Evolutionary conservation across 1,284 basidiomycete genomes (phyloP), one percentile per base, ranked within the genome.

Genomic region (Ustilago vetiveriae): DNA sequence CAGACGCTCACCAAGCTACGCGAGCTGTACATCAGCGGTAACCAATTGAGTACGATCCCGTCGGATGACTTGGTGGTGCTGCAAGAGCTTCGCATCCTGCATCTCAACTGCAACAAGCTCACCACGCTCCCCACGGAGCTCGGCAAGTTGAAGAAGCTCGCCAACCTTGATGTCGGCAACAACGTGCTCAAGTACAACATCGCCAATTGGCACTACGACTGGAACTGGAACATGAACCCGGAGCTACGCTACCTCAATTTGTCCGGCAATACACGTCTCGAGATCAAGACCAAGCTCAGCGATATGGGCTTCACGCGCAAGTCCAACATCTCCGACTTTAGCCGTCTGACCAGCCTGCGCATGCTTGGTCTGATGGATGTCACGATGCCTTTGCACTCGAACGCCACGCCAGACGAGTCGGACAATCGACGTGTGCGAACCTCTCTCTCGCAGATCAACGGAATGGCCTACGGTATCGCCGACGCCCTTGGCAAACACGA

Each of bases 221-320:
- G 95, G 95, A 98, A 99, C 83, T 99, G 96, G 96, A 98, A 98
- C 82, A 96, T 94, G 86, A 98, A 98, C 82, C 88, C 89, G 65
- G 90, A 91, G 70, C 86, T 99, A 60, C 90, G 89, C 51, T 98
- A 97, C 83, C 89, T 92, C 70, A 93, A 92, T 79, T 78, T 93
- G 47, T 92, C 91, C 0, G 91, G 91, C 14, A 93, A 93, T 84
- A 91, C 92, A 83, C 87, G 90, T 39, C 85, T 93, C n/a, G 90
- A 91, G 84, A 92, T 93, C 84, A 91, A 90, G 83, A 89, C 89
- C 35, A 76, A 79, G 52, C 60, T 78, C 29, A 74, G 76, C 43
- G 80, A 81, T 6, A 78, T 82, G 33, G 77, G 82, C 46, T 79
- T 76, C n/a, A 65, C 64, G 27, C 72, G 72, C 53, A 74, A 71